Evolutionary conservation across 2,329 filamentous ascomycete genomes (phyloP).

Genomic region (Zymoseptoria ardabiliae): DNA sequence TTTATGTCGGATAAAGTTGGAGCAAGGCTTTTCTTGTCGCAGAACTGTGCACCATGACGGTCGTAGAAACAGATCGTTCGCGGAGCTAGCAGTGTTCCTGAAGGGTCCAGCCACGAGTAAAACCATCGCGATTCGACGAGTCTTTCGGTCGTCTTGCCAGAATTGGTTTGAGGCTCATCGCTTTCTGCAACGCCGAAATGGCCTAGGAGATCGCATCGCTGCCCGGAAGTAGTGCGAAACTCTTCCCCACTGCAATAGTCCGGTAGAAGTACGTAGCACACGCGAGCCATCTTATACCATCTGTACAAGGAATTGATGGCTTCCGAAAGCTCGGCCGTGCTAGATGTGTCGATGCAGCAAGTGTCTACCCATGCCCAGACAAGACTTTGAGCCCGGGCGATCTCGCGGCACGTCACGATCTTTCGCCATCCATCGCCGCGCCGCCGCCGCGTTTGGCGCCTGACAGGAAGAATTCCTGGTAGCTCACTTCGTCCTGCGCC

Average conservation of each 20-base stretch:
- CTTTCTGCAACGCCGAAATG: no score
- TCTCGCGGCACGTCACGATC: no score
- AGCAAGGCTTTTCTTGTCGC: background rate
- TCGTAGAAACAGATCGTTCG: constrained; percentile 5
- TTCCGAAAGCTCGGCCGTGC: constrained; percentile 10
- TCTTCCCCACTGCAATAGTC: no score
- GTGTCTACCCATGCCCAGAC: background rate
- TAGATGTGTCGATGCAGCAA: constrained; percentile 12
- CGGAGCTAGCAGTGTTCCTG: constrained; percentile 16
- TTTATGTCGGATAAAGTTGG: background rate
- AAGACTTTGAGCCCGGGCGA: no score
- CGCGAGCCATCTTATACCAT: constrained; percentile 9
- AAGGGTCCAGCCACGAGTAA: constrained; percentile 15
- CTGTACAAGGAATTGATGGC: constrained; percentile 17
- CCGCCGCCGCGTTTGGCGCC: no score
- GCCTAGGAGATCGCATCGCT: no score
- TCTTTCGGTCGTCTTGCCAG: no score
- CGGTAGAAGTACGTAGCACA: constrained; percentile 4
- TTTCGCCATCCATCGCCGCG: no score
- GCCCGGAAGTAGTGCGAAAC: no score
- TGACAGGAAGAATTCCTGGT: no score
- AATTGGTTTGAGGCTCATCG: no score
- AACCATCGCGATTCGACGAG: constrained; percentile 5
- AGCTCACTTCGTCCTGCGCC: no score
- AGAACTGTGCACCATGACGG: background rate